Conservation (phyloP, 192 early-diverging fungal genomes). For the Linnemannia hyalina region DNA sequence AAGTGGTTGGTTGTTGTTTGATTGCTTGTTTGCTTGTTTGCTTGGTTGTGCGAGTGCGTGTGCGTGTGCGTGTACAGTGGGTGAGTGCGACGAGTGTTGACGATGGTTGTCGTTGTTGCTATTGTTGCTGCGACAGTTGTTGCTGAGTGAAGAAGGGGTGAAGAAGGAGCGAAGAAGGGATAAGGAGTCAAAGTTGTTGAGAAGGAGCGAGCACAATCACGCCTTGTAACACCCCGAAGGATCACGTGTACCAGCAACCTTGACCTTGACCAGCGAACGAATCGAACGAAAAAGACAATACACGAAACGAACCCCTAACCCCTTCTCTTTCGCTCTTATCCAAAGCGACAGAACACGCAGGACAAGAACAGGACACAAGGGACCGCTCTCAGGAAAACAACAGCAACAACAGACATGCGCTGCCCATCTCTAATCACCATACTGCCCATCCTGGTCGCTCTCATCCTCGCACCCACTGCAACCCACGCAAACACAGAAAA, state of each 20-base stretch:
- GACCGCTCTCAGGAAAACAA: neutral
- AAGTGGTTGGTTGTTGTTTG: neutral
- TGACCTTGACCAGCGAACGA: no score
- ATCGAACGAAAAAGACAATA: no score
- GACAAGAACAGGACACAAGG: neutral
- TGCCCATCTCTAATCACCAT: neutral
- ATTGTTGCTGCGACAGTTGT: neutral
- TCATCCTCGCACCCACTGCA: neutral
- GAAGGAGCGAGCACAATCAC: no score
- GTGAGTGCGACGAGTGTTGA: neutral
- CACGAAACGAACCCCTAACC: no score
- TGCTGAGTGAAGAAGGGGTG: neutral
- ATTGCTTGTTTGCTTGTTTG: neutral
- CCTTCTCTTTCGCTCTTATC: no score
- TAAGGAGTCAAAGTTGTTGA: no score
- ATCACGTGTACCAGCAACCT: no score
- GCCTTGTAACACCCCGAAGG: no score
- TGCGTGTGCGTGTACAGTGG: neutral
- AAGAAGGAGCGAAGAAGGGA: no score
- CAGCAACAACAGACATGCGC: neutral
- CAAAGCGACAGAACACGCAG: neutral
- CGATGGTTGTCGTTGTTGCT: neutral
- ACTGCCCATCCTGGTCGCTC: slow-evolving; percentile 9
- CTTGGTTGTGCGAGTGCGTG: neutral
- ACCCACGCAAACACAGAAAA: slow-evolving; percentile 49